A percentile compares a stretch with the other conserved stretches of the same genome.
These are phyloP conservation scores for Arthrobotrys pseudoclavata DNA, from an alignment of 2,329 filamentous ascomycete genomes.

Conservation along the genomic window DNA sequence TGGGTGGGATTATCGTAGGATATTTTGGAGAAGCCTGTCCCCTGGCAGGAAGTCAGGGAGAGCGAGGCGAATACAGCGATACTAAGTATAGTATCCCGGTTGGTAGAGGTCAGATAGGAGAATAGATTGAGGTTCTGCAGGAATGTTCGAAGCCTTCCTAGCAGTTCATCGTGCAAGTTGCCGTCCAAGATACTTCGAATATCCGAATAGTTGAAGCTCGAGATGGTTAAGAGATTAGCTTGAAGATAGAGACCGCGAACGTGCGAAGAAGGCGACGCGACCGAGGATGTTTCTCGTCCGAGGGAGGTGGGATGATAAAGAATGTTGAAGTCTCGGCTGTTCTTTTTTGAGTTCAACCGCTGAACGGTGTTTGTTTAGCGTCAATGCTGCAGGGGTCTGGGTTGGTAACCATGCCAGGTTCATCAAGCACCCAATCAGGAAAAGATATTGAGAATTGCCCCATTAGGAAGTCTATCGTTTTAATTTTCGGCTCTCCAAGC, in stretches of 20 bases:
- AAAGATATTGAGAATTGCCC: slow-evolving; percentile 31
- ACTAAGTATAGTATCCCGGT: background rate
- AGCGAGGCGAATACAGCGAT: background rate
- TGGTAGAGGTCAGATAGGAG: background rate
- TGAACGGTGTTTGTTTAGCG: slow-evolving; percentile 41
- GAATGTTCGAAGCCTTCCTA: slow-evolving; percentile 25
- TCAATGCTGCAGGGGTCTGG: slow-evolving; percentile 26
- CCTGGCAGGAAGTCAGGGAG: background rate
- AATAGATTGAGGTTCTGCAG: slow-evolving; percentile 16
- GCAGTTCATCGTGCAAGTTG: background rate
- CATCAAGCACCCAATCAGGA: slow-evolving; percentile 37
- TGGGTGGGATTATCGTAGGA: slow-evolving; percentile 24
- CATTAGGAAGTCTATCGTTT: slow-evolving; percentile 13
- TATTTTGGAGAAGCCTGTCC: background rate
- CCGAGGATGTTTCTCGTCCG: background rate
- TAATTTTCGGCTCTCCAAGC: slow-evolving; percentile 15
- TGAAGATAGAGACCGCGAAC: background rate
- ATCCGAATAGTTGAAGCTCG: background rate
- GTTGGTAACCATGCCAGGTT: slow-evolving; percentile 21
- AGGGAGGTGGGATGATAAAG: slow-evolving; percentile 18
- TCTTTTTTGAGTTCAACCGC: background rate
- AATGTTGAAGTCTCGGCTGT: background rate
- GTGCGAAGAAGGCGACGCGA: slow-evolving; percentile 16
- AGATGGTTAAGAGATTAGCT: background rate
- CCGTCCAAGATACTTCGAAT: background rate